Percentiles rank a stretch among this genome's conserved stretches.
Evolutionary conservation across 2,329 filamentous ascomycete genomes (phyloP).

Genomic region (Sclerotinia subarctica): DNA sequence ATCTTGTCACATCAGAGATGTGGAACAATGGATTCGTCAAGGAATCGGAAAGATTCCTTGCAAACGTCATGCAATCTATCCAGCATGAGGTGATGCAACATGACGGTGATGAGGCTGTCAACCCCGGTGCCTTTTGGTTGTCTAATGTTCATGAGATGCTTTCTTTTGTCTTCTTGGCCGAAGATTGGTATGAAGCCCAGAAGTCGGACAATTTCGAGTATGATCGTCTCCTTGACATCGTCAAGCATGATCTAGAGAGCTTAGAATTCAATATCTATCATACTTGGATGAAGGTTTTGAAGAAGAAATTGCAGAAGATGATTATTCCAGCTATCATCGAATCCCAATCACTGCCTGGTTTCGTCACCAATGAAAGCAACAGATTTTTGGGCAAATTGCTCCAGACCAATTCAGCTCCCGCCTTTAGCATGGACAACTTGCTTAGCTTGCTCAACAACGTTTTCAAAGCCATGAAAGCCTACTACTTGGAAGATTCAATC

Average conservation of each 20-base stretch:
- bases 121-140: slow-evolving; percentile 96
- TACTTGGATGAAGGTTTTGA: slow-evolving; percentile 99
- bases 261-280: slow-evolving; percentile 99
- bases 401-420: slow-evolving; percentile 82
- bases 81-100: slow-evolving; percentile 99
- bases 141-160: slow-evolving; percentile 99
- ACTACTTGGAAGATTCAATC: slow-evolving; percentile 94
- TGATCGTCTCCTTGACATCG: slow-evolving; percentile 93
- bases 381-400: slow-evolving; percentile 96
- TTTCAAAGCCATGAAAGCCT: slow-evolving; percentile 98
- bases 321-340: slow-evolving; percentile 99
- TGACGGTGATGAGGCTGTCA: slow-evolving; percentile 94
- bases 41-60: slow-evolving; percentile 96
- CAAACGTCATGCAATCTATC: slow-evolving; percentile 99
- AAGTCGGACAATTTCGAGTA: slow-evolving; percentile 99
- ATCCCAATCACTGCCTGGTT: slow-evolving; percentile 94
- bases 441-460: slow-evolving; percentile 94
- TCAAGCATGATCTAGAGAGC: slow-evolving; percentile 97
- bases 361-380: slow-evolving; percentile 98
- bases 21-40: slow-evolving; percentile 99
- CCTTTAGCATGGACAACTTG: slow-evolving; percentile 99
- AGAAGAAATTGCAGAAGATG: slow-evolving; percentile 99
- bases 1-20: slow-evolving; percentile 98
- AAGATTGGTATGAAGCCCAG: slow-evolving; percentile 99
- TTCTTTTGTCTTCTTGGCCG: slow-evolving; percentile 96